phyloP scores from a whole-genome alignment of 2,329 filamentous ascomycete species.

The Drechslerella stenobrocha region DNA sequence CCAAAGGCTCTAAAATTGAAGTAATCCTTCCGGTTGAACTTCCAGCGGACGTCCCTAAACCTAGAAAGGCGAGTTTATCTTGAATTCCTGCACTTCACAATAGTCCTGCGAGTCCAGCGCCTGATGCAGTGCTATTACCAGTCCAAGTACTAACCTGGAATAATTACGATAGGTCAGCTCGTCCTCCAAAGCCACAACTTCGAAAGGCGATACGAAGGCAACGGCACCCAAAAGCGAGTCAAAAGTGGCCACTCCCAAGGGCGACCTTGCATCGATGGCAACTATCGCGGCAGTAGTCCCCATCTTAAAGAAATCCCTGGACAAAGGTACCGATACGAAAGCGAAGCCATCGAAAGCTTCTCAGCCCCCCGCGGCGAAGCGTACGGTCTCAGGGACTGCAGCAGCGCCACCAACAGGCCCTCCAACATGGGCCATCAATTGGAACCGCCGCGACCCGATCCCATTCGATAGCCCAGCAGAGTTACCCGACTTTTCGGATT shows the following conservation, averaged over 20 bases:
- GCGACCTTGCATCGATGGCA: too few species aligned
- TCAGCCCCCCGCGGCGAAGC: too few species aligned
- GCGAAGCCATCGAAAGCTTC: too few species aligned
- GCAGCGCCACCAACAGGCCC: not conserved
- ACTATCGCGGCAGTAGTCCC: too few species aligned
- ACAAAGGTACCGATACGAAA: too few species aligned
- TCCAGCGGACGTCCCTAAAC: conserved; percentile 8
- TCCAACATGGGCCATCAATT: conserved; percentile 17
- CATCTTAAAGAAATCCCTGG: too few species aligned
- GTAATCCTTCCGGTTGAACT: too few species aligned
- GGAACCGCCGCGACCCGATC: conserved; percentile 13
- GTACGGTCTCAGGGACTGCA: too few species aligned
- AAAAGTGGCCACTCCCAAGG: too few species aligned
- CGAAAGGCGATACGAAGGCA: not conserved
- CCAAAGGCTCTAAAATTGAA: too few species aligned
- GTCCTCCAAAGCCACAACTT: not conserved
- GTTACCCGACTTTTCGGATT: conserved; percentile 10
- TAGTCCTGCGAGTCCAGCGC: not conserved
- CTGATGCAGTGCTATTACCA: not conserved
- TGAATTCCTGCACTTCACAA: not conserved
- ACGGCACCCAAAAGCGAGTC: not conserved
- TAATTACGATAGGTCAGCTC: too few species aligned
- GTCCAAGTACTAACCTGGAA: too few species aligned
- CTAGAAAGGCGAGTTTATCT: conserved; percentile 3
- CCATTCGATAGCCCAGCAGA: conserved; percentile 11